Conservation (phyloP, 495 filamentous ascomycete genomes). For the Penicillium cataractarum region DNA sequence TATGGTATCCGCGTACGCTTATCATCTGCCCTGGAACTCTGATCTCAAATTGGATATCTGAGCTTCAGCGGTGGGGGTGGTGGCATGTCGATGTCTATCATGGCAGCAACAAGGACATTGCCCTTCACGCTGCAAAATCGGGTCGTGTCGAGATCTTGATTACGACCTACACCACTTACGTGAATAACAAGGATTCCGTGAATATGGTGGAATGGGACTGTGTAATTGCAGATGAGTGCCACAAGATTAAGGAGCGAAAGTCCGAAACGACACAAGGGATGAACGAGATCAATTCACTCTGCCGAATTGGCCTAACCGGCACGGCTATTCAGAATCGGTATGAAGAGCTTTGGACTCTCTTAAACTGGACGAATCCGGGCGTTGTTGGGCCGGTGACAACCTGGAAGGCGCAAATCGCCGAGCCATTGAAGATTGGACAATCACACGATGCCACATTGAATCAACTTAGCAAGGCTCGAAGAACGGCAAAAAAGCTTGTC, state of each 20-base stretch:
- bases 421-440: constrained; percentile 84
- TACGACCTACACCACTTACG: constrained; percentile 91
- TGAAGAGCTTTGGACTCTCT: constrained; percentile 92
- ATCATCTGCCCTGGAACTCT: constrained; percentile 88
- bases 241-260: constrained; percentile 79
- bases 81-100: constrained; percentile 89
- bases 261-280: constrained; percentile 83
- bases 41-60: constrained; percentile 88
- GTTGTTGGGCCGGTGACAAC: constrained; percentile 74
- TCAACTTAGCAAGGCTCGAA: constrained; percentile 79
- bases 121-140: constrained; percentile 71
- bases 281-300: constrained; percentile 90
- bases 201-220: constrained; percentile 94
- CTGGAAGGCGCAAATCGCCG: constrained; percentile 78
- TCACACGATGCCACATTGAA: constrained; percentile 87
- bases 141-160: constrained; percentile 87
- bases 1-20: constrained; percentile 86
- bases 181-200: constrained; percentile 69
- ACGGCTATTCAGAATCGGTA: constrained; percentile 99
- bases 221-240: constrained; percentile 96
- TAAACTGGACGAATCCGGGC: constrained; percentile 97
- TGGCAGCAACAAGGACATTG: constrained; percentile 70
- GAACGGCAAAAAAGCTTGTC: constrained; percentile 83
- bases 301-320: constrained; percentile 90
- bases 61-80: constrained; percentile 91